Percentiles rank a stretch among this genome's conserved stretches.
phyloP scores from a whole-genome alignment of 352 stramenopile genomes.

The Pythium rhizo-oryzae region DNA sequence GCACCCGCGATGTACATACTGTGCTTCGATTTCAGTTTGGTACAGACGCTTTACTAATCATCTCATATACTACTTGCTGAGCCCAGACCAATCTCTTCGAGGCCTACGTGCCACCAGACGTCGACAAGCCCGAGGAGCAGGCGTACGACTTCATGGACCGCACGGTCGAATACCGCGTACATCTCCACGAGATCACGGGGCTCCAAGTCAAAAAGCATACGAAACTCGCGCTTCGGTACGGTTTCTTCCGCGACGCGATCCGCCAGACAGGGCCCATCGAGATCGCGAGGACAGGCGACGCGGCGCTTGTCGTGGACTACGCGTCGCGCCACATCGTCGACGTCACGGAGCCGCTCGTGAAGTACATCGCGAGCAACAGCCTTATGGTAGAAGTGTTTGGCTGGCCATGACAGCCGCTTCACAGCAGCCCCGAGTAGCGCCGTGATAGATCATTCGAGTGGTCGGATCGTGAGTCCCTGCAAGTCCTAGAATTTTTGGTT shows the following conservation, averaged over 20 bases:
- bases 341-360: slow-evolving; percentile 51
- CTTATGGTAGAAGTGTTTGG: slow-evolving; percentile 50
- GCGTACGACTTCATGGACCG: slow-evolving; percentile 56
- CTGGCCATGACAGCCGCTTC: background rate
- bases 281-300: slow-evolving; percentile 9
- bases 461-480: background rate
- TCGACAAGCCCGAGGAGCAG: slow-evolving; percentile 53
- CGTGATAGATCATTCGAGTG: too few species aligned
- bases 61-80: too few species aligned
- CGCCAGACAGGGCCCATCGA: slow-evolving; percentile 32
- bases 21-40: background rate
- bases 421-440: too few species aligned
- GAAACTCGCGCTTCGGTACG: slow-evolving; percentile 45
- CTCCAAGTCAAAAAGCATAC: slow-evolving; percentile 42
- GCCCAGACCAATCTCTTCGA: slow-evolving; percentile 32
- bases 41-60: background rate
- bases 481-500: too few species aligned
- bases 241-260: slow-evolving; percentile 45
- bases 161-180: slow-evolving; percentile 48
- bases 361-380: slow-evolving; percentile 48
- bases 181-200: slow-evolving; percentile 27
- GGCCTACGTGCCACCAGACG: slow-evolving; percentile 33
- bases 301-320: slow-evolving; percentile 19
- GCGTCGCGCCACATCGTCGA: slow-evolving; percentile 46
- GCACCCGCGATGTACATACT: slow-evolving; percentile 34